These are phyloP conservation scores for Huntiella omanensis DNA, from an alignment of 2,329 filamentous ascomycete genomes.

Conservation along the genomic window DNA sequence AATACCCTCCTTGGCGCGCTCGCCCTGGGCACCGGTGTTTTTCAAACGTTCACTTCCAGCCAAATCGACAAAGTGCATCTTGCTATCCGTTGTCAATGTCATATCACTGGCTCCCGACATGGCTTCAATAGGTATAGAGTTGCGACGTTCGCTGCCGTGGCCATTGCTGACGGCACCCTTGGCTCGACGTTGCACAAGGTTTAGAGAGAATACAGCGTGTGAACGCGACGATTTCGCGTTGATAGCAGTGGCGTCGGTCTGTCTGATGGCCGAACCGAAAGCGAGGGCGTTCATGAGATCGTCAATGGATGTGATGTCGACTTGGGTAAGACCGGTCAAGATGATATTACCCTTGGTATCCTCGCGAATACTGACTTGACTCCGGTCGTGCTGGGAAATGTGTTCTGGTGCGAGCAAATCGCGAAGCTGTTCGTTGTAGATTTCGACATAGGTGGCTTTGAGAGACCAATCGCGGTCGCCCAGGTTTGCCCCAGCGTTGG, in stretches of 20 bases:
- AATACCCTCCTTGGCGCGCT: constrained; percentile 87
- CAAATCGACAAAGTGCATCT: constrained; percentile 94
- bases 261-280: constrained; percentile 82
- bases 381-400: constrained; percentile 49
- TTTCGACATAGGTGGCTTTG: constrained; percentile 88
- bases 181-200: constrained; percentile 69
- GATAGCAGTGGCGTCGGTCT: constrained; percentile 91
- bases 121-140: constrained; percentile 69
- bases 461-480: constrained; percentile 71
- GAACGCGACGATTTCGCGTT: constrained; percentile 96
- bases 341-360: constrained; percentile 89
- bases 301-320: constrained; percentile 78
- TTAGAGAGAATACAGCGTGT: constrained; percentile 91
- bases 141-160: constrained; percentile 50
- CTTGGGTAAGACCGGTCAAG: constrained; percentile 71
- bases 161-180: constrained; percentile 23
- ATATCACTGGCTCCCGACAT: constrained; percentile 46
- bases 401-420: constrained; percentile 72
- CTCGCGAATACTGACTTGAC: constrained; percentile 76
- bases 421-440: constrained; percentile 91
- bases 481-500: constrained; percentile 26
- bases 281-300: constrained; percentile 78
- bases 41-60: constrained; percentile 93
- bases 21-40: constrained; percentile 89
- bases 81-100: constrained; percentile 83